Evolutionary conservation across 2,329 filamentous ascomycete genomes (phyloP).

Genomic region (Pseudonectria buxi): DNA sequence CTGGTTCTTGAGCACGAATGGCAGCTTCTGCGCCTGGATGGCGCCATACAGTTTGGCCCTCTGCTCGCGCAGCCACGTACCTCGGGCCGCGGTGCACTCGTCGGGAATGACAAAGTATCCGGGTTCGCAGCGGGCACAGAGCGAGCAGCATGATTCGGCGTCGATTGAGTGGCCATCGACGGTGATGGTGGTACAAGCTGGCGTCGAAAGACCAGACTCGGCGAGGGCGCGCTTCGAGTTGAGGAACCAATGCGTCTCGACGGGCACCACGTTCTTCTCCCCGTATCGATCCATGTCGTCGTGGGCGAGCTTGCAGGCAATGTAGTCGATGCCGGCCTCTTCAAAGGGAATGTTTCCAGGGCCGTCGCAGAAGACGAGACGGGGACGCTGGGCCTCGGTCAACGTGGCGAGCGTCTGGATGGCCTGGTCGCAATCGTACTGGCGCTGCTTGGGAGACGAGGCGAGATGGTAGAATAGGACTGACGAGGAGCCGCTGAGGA

Average conservation of each 20-base stretch:
- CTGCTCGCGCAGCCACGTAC: slow-evolving; percentile 24
- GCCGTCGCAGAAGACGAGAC: slow-evolving; percentile 26
- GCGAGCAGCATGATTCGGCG: slow-evolving; percentile 17
- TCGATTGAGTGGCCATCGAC: slow-evolving; percentile 13
- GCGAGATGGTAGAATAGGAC: slow-evolving; percentile 26
- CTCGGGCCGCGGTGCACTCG: slow-evolving; percentile 20
- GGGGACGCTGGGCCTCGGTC: slow-evolving; percentile 20
- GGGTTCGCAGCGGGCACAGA: slow-evolving; percentile 11
- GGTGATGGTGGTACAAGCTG: slow-evolving; percentile 20
- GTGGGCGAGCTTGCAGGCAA: slow-evolving; percentile 16
- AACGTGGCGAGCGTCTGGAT: slow-evolving; percentile 25
- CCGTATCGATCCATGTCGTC: slow-evolving; percentile 24
- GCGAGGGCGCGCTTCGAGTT: slow-evolving; percentile 30
- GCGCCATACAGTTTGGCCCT: slow-evolving; percentile 17
- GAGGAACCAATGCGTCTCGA: slow-evolving; percentile 29
- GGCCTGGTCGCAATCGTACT: slow-evolving; percentile 23
- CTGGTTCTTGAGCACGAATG: slow-evolving; percentile 33
- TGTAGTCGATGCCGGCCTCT: slow-evolving; percentile 21
- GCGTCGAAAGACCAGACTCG: slow-evolving; percentile 28
- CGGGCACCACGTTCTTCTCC: slow-evolving; percentile 16
- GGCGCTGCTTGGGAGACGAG: slow-evolving; percentile 11
- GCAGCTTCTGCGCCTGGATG: slow-evolving; percentile 18
- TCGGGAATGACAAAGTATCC: slow-evolving; percentile 17
- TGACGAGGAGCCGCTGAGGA: slow-evolving; percentile 21
- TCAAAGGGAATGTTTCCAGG: slow-evolving; percentile 15